Evolutionary conservation across 805 yeast species (phyloP).

Genomic region (Nakazawaea wyomingensis): DNA sequence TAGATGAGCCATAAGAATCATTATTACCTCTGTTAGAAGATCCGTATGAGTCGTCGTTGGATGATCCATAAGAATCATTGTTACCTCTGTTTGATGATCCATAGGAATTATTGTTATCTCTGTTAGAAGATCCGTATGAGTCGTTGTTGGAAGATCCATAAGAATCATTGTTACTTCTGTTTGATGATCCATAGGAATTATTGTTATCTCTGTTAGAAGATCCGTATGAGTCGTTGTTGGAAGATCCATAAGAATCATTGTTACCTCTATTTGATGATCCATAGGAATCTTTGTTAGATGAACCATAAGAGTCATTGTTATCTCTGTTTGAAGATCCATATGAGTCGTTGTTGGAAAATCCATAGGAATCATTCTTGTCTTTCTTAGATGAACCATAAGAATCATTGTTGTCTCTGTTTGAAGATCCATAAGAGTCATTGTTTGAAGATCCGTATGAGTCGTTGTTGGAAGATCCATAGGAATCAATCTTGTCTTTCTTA

Average conservation of each 20-base stretch:
- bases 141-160: slow-evolving; percentile 13
- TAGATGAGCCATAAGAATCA: slow-evolving; percentile 30
- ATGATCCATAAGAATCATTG: slow-evolving; percentile 20
- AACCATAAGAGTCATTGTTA: slow-evolving; percentile 27
- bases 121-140: slow-evolving; percentile 22
- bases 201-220: slow-evolving; percentile 16
- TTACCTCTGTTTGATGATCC: slow-evolving; percentile 12
- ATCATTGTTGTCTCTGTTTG: too few species aligned
- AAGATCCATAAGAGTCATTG: slow-evolving; percentile 24
- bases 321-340: slow-evolving; percentile 26
- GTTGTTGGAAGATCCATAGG: slow-evolving; percentile 1
- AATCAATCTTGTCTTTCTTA: slow-evolving; percentile 17
- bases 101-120: slow-evolving; percentile 21
- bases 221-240: slow-evolving; percentile 15
- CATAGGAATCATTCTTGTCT: slow-evolving; percentile 23
- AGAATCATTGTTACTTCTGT: slow-evolving; percentile 22
- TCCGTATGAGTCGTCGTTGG: slow-evolving; percentile 21
- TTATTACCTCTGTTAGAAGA: slow-evolving; percentile 26
- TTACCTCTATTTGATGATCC: slow-evolving; percentile 23
- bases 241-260: slow-evolving; percentile 24
- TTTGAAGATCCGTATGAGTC: slow-evolving; percentile 17
- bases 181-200: slow-evolving; percentile 27
- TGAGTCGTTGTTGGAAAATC: slow-evolving; percentile 22
- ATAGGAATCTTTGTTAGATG: slow-evolving; percentile 25
- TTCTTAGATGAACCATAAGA: slow-evolving; percentile 11